Evolutionary conservation across 768 basidiomycete species (phyloP).

Genomic region (Pisolithus marmoratus): DNA sequence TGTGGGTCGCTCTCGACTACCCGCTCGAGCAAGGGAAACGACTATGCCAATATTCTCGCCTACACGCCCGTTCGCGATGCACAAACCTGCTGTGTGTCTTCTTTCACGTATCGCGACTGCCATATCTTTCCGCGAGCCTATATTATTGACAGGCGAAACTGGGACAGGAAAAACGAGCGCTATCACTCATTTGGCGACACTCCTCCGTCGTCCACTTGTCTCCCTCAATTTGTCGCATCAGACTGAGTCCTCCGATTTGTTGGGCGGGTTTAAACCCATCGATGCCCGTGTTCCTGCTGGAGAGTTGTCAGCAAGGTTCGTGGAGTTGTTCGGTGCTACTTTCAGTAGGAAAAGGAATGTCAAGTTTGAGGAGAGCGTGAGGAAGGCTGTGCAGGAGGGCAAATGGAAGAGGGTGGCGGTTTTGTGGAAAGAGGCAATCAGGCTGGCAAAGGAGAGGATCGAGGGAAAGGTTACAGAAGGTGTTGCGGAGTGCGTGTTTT

Average conservation of each 20-base stretch:
- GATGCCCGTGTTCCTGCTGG: conserved; percentile 78
- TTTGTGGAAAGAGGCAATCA: conserved; percentile 76
- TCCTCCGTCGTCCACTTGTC: conserved; percentile 71
- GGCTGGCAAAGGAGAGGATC: conserved; percentile 65
- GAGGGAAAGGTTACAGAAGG: conserved; percentile 28
- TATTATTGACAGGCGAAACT: conserved; percentile 93
- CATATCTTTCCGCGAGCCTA: conserved; percentile 69
- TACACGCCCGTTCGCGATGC: conserved; percentile 76
- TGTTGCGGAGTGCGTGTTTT: conserved; percentile 14
- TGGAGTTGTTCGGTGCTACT: conserved; percentile 75
- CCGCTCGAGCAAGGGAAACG: conserved; percentile 36
- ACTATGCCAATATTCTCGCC: conserved; percentile 27
- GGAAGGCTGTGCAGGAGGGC: conserved; percentile 74
- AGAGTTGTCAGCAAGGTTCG: conserved; percentile 64
- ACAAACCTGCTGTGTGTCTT: conserved; percentile 74
- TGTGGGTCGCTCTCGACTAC: conserved; percentile 58
- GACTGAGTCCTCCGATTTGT: conserved; percentile 88
- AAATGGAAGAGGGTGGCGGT: conserved; percentile 83
- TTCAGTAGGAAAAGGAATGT: conserved; percentile 90
- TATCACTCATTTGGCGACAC: conserved; percentile 77
- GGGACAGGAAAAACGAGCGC: conserved; percentile 98
- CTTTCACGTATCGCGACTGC: conserved; percentile 77
- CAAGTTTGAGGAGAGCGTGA: conserved; percentile 74
- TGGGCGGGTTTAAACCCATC: conserved; percentile 96
- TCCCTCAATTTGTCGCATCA: conserved; percentile 95